Evolutionary conservation across 2,329 filamentous ascomycete genomes (phyloP), one percentile per base, ranked within the genome.

Genomic region (Talaromyces verruculosus): DNA sequence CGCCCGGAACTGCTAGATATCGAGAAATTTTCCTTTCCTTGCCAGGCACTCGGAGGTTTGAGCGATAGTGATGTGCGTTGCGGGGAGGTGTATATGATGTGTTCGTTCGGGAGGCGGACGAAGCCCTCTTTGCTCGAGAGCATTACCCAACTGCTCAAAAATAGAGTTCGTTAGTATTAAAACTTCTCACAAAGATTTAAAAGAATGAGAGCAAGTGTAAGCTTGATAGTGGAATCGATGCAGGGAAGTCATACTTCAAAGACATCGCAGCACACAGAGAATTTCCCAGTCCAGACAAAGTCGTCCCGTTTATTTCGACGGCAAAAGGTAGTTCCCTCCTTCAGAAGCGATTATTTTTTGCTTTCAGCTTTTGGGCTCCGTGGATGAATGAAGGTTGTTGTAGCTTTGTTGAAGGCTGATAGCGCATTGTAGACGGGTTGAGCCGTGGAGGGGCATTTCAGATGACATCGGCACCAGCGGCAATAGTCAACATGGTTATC

Each of bases 31-130:
- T 88, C 82, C 70, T 85, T 84, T 43, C 86, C 87, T 30, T 87
- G 83, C 67, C 89, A 85, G 63, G 88, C 86, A 71, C 88, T 87
- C 10, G 89, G 87, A 25, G 90, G 88, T 67, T 91, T 88, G 67
- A 97, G 79, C 63, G 89, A 88, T 68, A 97, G 84, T 69, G 86
- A 88, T 72, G 94, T 92, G 70, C 93, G 89, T 61, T 90, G 88
- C 65, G 91, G 89, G 55, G 92, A 93, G 71, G 88, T 90, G 79
- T 91, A 91, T 67, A 96, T 85, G 68, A 92, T 88, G 71, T 88
- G 88, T 82, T 98, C 94, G 75, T 90, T 89, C 53, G 91, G 91
- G 57, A 97, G 87, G 74, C 90, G 91, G 75, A 96, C 89, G 79
- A 97, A 95, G 67, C 89, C 88, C 67, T 85, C 81, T 59, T 77